phyloP scores from a whole-genome alignment of 2,329 filamentous ascomycete species.

The Magnaporthiopsis incrustans region DNA sequence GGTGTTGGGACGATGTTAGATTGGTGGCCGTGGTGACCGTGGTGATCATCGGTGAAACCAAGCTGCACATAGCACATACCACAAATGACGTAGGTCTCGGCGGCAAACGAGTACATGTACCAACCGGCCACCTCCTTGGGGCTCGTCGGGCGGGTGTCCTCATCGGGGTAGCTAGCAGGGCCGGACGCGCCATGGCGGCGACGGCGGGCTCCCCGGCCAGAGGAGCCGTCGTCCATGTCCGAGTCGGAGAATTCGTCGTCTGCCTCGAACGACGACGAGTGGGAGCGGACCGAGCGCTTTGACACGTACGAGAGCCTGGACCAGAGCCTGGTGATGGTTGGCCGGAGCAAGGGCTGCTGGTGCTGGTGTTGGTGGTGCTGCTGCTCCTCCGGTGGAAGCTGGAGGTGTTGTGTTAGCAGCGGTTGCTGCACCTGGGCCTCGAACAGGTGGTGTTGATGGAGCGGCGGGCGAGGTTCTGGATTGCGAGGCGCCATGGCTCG shows the following conservation, averaged over 20 bases:
- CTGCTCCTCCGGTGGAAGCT: constrained; percentile 1
- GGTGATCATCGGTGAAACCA: background rate
- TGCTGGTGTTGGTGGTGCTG: constrained; percentile 23
- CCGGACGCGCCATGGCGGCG: constrained; percentile 12
- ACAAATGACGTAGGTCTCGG: constrained; percentile 93
- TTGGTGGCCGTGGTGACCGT: background rate
- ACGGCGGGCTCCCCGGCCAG: background rate
- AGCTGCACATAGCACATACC: constrained; percentile 43
- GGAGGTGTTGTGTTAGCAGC: background rate
- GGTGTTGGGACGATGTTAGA: background rate
- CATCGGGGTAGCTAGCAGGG: constrained; percentile 57
- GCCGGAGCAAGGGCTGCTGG: constrained; percentile 24
- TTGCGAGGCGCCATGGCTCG: constrained; percentile 8
- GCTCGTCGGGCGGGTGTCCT: constrained; percentile 85
- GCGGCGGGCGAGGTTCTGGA: constrained; percentile 5
- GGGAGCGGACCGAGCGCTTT: constrained; percentile 49
- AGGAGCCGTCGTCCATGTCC: constrained; percentile 21
- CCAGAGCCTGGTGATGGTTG: constrained; percentile 33
- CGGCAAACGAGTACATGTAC: constrained; percentile 95
- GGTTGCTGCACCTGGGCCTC: background rate
- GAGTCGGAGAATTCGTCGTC: constrained; percentile 58
- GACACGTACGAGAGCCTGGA: constrained; percentile 43
- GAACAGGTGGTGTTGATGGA: background rate
- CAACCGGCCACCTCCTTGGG: constrained; percentile 82
- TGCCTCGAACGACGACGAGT: constrained; percentile 58